A percentile compares a stretch with the other conserved stretches of the same genome.
Evolutionary conservation across 495 filamentous ascomycete genomes (phyloP).

Genomic region (Xylaria palmicola): DNA sequence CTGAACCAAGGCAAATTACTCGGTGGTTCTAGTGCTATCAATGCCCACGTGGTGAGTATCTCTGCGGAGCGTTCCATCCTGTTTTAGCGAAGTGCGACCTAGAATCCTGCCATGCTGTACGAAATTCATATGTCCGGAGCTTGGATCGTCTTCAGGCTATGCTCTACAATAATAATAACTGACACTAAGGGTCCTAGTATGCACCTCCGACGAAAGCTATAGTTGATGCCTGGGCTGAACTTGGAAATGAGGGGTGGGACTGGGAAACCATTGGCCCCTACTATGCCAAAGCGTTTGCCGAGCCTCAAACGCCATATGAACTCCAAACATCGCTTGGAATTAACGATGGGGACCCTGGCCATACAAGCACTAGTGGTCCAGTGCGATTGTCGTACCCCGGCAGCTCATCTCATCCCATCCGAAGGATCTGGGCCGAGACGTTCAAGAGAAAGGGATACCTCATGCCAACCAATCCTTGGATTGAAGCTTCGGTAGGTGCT

Average conservation of each 20-base stretch:
- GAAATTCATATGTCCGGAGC: too few relatives aligned
- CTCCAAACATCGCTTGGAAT: conserved; percentile 17
- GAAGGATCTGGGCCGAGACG: conserved; percentile 36
- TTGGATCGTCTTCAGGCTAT: too few relatives aligned
- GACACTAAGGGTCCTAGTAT: too few relatives aligned
- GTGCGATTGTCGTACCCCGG: conserved; percentile 40
- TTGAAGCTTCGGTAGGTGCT: conserved; percentile 40
- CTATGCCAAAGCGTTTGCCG: conserved; percentile 36
- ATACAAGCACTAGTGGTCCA: conserved; percentile 34
- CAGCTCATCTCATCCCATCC: conserved; percentile 18
- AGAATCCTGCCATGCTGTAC: too few relatives aligned
- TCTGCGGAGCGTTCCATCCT: too few relatives aligned
- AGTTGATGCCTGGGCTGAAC: conserved; percentile 50
- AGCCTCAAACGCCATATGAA: conserved; percentile 27
- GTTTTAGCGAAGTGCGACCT: too few relatives aligned
- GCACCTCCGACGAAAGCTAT: conserved; percentile 41
- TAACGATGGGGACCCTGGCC: conserved; percentile 27
- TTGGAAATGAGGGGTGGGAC: conserved; percentile 55
- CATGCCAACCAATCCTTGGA: conserved; percentile 32
- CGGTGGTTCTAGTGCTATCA: conserved; percentile 57
- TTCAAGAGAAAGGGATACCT: conserved; percentile 32
- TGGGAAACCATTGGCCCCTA: conserved; percentile 50
- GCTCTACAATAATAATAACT: too few relatives aligned
- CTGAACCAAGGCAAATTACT: conserved; percentile 53
- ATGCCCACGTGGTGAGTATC: conserved; percentile 51